Evolutionary conservation across 495 filamentous ascomycete genomes (phyloP).

Genomic region (Cetradonia linearis): DNA sequence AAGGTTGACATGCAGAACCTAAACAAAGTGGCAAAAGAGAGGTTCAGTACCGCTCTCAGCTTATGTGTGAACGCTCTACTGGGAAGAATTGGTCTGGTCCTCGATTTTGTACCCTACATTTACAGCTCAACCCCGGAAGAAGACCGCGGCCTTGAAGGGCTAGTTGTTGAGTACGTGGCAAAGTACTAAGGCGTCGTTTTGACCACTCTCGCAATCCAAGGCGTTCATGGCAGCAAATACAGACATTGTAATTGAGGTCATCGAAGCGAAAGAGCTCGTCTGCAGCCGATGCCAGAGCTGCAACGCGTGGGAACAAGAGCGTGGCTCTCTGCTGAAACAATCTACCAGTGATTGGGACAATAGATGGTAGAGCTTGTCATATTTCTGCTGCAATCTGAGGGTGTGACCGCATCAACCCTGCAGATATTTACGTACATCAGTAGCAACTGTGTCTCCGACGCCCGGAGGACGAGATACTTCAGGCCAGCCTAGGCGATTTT

Average conservation of each 20-base stretch:
- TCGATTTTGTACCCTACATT: not conserved
- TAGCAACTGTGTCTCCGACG: not conserved
- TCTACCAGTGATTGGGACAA: not conserved
- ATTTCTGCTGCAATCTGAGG: not conserved
- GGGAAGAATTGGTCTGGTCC: not conserved
- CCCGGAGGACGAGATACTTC: not conserved
- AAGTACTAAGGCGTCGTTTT: not conserved
- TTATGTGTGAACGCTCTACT: too few relatives aligned
- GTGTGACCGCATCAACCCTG: not conserved
- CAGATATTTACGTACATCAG: not conserved
- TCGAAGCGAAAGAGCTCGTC: not conserved
- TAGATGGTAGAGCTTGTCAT: not conserved
- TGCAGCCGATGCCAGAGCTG: not conserved
- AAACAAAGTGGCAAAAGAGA: not conserved
- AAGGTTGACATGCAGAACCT: slow-evolving; percentile 11
- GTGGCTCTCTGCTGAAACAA: not conserved
- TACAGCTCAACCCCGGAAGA: not conserved
- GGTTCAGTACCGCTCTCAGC: not conserved
- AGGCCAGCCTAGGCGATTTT: not conserved
- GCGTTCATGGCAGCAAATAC: not conserved
- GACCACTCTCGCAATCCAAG: not conserved
- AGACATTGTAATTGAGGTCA: not conserved
- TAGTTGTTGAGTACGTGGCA: not conserved
- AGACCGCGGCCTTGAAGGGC: not conserved
- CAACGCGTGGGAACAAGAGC: not conserved